Evolutionary conservation across 2,329 filamentous ascomycete genomes (phyloP).

Genomic region (Talaromyces sp.): DNA sequence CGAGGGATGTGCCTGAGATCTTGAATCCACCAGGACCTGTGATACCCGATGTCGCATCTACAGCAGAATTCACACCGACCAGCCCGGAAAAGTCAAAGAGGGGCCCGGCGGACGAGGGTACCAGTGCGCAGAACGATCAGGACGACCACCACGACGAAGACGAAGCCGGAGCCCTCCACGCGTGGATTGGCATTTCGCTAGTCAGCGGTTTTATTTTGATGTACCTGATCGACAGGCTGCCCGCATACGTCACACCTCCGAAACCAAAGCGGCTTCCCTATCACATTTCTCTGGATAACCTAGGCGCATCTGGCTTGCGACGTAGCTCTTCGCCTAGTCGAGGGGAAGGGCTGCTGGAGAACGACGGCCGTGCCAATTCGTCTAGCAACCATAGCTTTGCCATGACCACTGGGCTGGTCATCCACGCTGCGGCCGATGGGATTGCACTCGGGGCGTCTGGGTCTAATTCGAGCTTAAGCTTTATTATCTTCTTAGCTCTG

Average conservation of each 20-base stretch:
- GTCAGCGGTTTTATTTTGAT: constrained; percentile 89
- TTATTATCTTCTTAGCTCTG: constrained; percentile 92
- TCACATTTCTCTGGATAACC: constrained; percentile 83
- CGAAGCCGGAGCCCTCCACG: constrained; percentile 55
- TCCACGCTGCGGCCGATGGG: constrained; percentile 90
- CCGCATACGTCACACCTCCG: constrained; percentile 65
- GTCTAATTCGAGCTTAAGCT: constrained; percentile 70
- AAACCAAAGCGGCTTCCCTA: constrained; percentile 65
- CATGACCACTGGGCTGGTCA: constrained; percentile 92
- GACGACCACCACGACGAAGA: constrained; percentile 28
- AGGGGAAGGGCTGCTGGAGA: constrained; percentile 34
- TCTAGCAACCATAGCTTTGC: constrained; percentile 56
- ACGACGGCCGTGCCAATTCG: constrained; percentile 16
- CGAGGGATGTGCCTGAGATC: constrained; percentile 9
- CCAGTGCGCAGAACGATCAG: constrained; percentile 14
- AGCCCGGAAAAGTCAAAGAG: constrained; percentile 1
- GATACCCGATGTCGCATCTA: constrained; percentile 15
- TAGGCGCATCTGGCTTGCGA: constrained; percentile 57
- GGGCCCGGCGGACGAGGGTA: constrained; percentile 6
- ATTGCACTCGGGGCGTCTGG: constrained; percentile 93
- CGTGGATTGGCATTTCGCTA: constrained; percentile 80
- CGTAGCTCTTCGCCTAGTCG: constrained; percentile 38
- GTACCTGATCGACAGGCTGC: constrained; percentile 89
- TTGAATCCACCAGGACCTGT: constrained; percentile 25
- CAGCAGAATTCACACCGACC: neutral